These are phyloP conservation scores for Xenosphaeropsis pyriputrescens DNA, from an alignment of 2,329 filamentous ascomycete genomes.

Conservation along the genomic window DNA sequence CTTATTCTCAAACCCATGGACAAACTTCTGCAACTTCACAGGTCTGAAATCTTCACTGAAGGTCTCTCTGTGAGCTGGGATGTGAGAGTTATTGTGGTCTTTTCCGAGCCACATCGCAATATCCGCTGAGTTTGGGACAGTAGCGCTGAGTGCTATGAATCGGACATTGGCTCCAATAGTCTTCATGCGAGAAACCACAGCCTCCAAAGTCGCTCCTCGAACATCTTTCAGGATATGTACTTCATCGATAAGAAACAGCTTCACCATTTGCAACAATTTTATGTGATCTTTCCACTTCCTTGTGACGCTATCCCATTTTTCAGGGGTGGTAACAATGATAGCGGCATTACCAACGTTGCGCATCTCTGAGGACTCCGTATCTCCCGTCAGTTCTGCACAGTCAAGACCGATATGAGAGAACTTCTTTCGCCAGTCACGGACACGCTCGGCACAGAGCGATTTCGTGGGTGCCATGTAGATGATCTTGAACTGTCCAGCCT, in stretches of 20 bases:
- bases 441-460: constrained; percentile 63
- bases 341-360: constrained; percentile 56
- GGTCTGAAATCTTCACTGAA: constrained; percentile 74
- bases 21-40: constrained; percentile 61
- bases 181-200: constrained; percentile 80
- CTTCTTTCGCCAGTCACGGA: constrained; percentile 64
- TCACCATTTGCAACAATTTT: constrained; percentile 59
- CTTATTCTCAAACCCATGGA: constrained; percentile 51
- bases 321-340: constrained; percentile 77
- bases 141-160: constrained; percentile 72
- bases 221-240: constrained; percentile 74
- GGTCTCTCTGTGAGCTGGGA: constrained; percentile 50
- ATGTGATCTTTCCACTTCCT: constrained; percentile 74
- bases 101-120: constrained; percentile 69
- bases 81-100: constrained; percentile 38
- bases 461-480: constrained; percentile 80
- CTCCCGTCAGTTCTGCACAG: constrained; percentile 69
- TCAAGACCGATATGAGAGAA: constrained; percentile 52
- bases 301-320: constrained; percentile 87
- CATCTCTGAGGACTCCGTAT: constrained; percentile 55
- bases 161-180: constrained; percentile 60
- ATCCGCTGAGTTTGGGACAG: constrained; percentile 69
- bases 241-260: constrained; percentile 74
- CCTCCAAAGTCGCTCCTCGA: constrained; percentile 68
- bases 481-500: constrained; percentile 55